Evolutionary conservation across 768 basidiomycete genomes (phyloP).

Genomic region (Lactifluus volemus): DNA sequence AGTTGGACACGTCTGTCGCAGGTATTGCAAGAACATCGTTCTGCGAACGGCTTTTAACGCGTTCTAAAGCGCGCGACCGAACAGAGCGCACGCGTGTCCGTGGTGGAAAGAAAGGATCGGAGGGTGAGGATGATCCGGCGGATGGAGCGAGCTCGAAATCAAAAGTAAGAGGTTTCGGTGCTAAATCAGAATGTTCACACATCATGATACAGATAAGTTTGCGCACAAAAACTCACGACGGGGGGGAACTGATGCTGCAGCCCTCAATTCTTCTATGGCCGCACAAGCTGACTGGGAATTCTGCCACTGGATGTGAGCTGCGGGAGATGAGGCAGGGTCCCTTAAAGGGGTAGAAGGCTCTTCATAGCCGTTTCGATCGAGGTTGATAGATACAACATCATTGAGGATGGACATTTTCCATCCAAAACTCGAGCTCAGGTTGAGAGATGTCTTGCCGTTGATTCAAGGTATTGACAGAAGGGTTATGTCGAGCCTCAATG

Average conservation of each 20-base stretch:
- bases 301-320: constrained; percentile 13
- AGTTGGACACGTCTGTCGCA: constrained; percentile 1
- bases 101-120: constrained; percentile 1
- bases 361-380: not conserved
- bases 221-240: not conserved
- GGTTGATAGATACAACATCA: constrained; percentile 1
- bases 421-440: not conserved
- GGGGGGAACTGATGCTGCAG: constrained; percentile 4
- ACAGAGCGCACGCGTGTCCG: not conserved
- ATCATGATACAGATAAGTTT: not conserved
- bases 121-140: not conserved
- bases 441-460: not conserved
- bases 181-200: not conserved
- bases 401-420: constrained; percentile 11
- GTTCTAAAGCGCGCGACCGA: not conserved
- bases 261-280: constrained; percentile 10
- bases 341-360: constrained; percentile 7
- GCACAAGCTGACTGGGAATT: constrained; percentile 16
- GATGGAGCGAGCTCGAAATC: constrained; percentile 11
- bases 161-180: constrained; percentile 9
- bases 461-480: not conserved
- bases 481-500: not conserved
- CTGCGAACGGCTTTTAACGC: constrained; percentile 6
- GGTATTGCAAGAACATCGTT: not conserved
- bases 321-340: constrained; percentile 4